Percentiles rank a stretch among this genome's conserved stretches.
phyloP scores from a whole-genome alignment of 495 filamentous ascomycete species.

The Neurospora cerealis region DNA sequence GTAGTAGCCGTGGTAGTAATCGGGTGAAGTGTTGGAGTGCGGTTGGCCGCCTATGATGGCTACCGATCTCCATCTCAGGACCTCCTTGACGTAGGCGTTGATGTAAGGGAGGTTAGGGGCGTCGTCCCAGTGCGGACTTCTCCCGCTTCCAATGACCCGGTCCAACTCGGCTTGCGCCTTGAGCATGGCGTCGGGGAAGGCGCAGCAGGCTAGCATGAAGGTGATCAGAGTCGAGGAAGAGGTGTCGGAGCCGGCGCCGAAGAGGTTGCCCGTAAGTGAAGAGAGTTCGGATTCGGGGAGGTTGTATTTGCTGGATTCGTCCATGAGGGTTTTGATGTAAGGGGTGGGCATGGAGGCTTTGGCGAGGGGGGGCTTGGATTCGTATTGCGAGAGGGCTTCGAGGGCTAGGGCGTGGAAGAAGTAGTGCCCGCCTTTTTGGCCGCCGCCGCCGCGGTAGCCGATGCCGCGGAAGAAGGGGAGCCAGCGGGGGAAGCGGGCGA shows the following conservation, averaged over 20 bases:
- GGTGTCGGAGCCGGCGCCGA: slow-evolving; percentile 58
- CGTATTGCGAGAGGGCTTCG: slow-evolving; percentile 39
- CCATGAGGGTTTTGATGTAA: slow-evolving; percentile 43
- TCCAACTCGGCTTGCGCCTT: slow-evolving; percentile 44
- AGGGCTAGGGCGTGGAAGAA: slow-evolving; percentile 49
- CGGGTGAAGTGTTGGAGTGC: slow-evolving; percentile 50
- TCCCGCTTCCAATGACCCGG: slow-evolving; percentile 40
- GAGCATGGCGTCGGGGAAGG: slow-evolving; percentile 38
- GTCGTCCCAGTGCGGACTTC: slow-evolving; percentile 50
- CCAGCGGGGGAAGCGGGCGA: slow-evolving; percentile 44
- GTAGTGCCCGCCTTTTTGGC: slow-evolving; percentile 31
- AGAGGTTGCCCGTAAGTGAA: slow-evolving; percentile 49
- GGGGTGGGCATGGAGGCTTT: slow-evolving; percentile 36
- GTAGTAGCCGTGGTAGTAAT: slow-evolving; percentile 45
- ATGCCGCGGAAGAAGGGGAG: slow-evolving; percentile 54
- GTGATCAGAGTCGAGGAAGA: slow-evolving; percentile 54
- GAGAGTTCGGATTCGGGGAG: slow-evolving; percentile 48
- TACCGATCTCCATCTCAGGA: slow-evolving; percentile 53
- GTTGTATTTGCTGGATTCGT: slow-evolving; percentile 37
- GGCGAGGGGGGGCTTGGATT: slow-evolving; percentile 28
- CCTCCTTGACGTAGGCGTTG: slow-evolving; percentile 51
- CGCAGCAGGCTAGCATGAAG: slow-evolving; percentile 51
- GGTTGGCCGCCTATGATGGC: slow-evolving; percentile 54
- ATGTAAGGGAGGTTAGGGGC: slow-evolving; percentile 48
- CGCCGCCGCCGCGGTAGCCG: slow-evolving; percentile 25